Percentiles rank a stretch among this genome's conserved stretches.
phyloP scores from a whole-genome alignment of 139 green algal genomes.

The Micractinium sp. region DNA sequence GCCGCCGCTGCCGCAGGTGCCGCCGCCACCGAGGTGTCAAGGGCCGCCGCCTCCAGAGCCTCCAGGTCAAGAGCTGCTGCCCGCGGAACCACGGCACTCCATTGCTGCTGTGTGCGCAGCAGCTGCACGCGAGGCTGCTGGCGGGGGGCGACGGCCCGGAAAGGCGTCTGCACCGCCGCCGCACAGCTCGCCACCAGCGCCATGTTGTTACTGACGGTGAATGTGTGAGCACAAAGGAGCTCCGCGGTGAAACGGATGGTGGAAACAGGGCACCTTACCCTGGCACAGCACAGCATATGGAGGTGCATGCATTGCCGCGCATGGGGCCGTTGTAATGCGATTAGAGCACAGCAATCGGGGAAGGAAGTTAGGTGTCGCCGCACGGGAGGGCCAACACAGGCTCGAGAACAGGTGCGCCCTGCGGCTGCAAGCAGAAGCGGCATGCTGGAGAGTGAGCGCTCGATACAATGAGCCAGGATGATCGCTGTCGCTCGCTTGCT shows the following conservation, averaged over 20 bases:
- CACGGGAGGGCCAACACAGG: no score
- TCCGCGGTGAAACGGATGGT: no score
- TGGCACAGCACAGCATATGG: no score
- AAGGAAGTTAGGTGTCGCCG: no score
- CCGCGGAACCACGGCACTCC: not conserved
- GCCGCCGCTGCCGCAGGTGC: not conserved
- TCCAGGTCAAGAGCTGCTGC: constrained; percentile 42
- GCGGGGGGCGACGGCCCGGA: not conserved
- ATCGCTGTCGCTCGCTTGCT: not conserved
- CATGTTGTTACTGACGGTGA: no score
- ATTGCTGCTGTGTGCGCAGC: not conserved
- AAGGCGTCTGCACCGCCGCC: not conserved
- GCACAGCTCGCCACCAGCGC: not conserved
- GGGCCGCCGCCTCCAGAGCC: constrained; percentile 27
- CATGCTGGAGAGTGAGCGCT: not conserved
- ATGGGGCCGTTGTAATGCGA: no score
- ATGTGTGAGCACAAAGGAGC: no score
- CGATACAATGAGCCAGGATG: no score
- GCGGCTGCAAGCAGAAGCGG: no score
- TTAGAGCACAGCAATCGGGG: no score
- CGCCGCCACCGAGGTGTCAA: constrained; percentile 18
- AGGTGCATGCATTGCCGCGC: no score
- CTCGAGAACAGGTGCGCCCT: not conserved
- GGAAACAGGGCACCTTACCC: no score
- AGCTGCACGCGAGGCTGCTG: not conserved